Evolutionary conservation across 129 eudicot genomes (phyloP).

Genomic region (Tagetes patula): DNA sequence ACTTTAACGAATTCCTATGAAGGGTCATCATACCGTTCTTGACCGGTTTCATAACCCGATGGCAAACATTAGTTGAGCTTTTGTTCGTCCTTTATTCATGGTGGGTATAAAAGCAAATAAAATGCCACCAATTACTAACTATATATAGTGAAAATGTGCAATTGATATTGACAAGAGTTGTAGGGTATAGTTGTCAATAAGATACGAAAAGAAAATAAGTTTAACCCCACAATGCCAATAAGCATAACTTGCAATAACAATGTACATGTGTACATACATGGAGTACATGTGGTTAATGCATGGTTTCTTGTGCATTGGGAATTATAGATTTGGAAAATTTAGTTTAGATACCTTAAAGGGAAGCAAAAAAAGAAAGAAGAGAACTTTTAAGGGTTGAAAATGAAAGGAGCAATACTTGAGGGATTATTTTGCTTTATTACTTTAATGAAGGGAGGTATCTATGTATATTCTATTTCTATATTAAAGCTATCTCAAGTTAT

Average conservation of each 20-base stretch:
- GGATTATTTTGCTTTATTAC: constrained; percentile 33
- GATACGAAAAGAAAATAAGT: constrained; percentile 1
- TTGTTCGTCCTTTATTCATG: constrained; percentile 23
- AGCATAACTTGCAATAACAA: background rate
- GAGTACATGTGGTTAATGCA: constrained; percentile 2
- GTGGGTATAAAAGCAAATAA: constrained; percentile 8
- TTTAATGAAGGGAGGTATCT: constrained; percentile 37
- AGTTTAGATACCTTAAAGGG: constrained; percentile 7
- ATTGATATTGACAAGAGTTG: constrained; percentile 13
- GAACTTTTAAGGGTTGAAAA: constrained; percentile 24
- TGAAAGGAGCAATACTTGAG: constrained; percentile 34
- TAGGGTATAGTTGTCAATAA: constrained; percentile 14
- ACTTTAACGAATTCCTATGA: background rate
- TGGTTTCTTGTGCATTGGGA: background rate
- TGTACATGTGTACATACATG: constrained; percentile 12
- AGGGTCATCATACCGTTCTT: background rate
- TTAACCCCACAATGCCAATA: constrained; percentile 23
- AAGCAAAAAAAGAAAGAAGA: constrained; percentile 22
- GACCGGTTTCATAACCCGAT: background rate
- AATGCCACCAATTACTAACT: constrained; percentile 19
- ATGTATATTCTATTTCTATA: constrained; percentile 43
- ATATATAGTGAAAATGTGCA: constrained; percentile 3
- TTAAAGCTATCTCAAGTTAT: constrained; percentile 12
- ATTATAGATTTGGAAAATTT: background rate
- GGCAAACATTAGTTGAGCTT: constrained; percentile 17